Conservation (phyloP, 2,329 filamentous ascomycete genomes). For the Alternaria dauci region DNA sequence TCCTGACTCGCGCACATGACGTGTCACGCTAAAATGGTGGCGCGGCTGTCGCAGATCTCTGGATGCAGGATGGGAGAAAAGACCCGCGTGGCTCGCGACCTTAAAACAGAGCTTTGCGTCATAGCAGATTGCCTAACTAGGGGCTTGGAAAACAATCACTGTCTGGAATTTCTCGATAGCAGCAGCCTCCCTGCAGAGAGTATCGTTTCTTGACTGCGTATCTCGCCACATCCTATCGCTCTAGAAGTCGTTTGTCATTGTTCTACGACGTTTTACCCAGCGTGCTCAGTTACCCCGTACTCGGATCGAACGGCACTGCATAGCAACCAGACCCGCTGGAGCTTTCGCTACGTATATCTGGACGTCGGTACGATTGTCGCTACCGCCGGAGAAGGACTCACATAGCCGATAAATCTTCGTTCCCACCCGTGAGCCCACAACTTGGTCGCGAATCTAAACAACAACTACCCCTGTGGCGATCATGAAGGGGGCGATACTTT, state of each 20-base stretch:
- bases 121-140: conserved; percentile 11
- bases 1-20: conserved; percentile 12
- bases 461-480: conserved; percentile 18
- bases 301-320: conserved; percentile 4
- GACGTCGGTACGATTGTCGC: background rate
- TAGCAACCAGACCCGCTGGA: conserved; percentile 6
- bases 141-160: conserved; percentile 17
- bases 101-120: conserved; percentile 33
- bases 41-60: conserved; percentile 25
- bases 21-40: conserved; percentile 19
- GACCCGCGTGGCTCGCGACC: conserved; percentile 21
- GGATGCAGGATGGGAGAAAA: conserved; percentile 23
- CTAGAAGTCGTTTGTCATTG: background rate
- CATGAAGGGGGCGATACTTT: conserved; percentile 34
- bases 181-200: background rate
- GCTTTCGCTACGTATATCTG: background rate
- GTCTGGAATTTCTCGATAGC: conserved; percentile 4
- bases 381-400: background rate
- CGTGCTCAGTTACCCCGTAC: conserved; percentile 1
- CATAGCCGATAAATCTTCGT: background rate
- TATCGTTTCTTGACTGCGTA: background rate
- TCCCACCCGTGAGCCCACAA: background rate
- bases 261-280: background rate
- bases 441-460: background rate
- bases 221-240: background rate